Evolutionary conservation across 2,329 filamentous ascomycete species (phyloP).

Genomic region (Huntiella decipiens): DNA sequence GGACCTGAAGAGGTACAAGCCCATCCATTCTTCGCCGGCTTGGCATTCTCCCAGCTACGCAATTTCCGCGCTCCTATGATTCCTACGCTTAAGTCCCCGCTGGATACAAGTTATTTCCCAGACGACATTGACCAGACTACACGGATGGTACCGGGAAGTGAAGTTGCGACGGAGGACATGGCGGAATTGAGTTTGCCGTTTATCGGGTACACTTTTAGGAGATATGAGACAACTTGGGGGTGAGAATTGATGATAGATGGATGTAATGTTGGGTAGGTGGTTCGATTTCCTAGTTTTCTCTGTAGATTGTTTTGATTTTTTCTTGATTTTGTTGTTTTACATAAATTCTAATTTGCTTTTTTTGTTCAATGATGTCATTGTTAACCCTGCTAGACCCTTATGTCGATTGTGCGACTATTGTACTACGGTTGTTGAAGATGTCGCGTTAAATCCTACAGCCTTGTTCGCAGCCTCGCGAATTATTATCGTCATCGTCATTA

Average conservation of each 20-base stretch:
- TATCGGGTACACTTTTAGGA: constrained; percentile 20
- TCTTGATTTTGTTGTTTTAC: neutral
- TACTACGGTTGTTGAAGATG: no score
- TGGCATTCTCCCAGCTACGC: constrained; percentile 83
- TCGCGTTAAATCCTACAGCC: no score
- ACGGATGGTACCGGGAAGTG: constrained; percentile 7
- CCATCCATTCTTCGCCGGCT: constrained; percentile 91
- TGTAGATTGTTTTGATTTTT: neutral
- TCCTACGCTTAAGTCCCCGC: constrained; percentile 76
- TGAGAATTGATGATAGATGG: neutral
- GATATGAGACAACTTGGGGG: constrained; percentile 11
- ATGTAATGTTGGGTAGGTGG: no score
- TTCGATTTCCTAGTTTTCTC: no score
- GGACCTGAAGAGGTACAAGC: constrained; percentile 83
- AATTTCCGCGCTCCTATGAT: constrained; percentile 92
- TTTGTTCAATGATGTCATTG: no score
- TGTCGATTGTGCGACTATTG: no score
- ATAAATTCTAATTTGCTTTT: neutral
- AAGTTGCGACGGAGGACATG: constrained; percentile 40
- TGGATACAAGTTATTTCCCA: constrained; percentile 96
- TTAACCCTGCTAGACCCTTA: no score
- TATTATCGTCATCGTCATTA: no score
- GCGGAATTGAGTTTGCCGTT: constrained; percentile 89
- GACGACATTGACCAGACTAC: constrained; percentile 97
- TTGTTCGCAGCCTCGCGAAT: no score